Percentiles rank a stretch among this genome's conserved stretches.
These are phyloP conservation scores for Trypanosoma rangeli DNA, from an alignment of 208 protist genomes.

Conservation along the genomic window DNA sequence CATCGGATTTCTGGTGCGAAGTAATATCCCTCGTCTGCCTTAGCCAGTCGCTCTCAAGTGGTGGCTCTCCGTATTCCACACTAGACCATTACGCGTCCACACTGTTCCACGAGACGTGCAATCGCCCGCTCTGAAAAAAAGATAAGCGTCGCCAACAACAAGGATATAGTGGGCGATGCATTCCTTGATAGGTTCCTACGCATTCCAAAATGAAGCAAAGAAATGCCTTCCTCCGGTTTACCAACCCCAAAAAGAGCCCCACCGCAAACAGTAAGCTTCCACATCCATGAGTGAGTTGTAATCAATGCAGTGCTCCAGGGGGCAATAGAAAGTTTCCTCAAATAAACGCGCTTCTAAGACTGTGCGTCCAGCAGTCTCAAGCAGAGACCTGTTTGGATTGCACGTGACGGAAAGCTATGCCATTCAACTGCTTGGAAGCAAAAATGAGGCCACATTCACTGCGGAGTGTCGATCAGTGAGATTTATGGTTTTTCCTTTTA, in stretches of 20 bases:
- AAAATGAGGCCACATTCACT: constrained; percentile 10
- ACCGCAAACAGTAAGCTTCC: constrained; percentile 30
- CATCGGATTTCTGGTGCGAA: constrained; percentile 20
- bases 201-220: constrained; percentile 23
- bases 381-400: constrained; percentile 17
- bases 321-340: constrained; percentile 44
- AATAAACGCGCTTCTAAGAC: not conserved
- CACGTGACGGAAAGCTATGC: constrained; percentile 28
- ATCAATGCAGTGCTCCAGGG: constrained; percentile 55
- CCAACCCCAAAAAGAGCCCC: not conserved
- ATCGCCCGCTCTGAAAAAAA: constrained; percentile 59
- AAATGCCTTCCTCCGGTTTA: not conserved
- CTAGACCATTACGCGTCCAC: constrained; percentile 69
- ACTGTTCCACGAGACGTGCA: constrained; percentile 63
- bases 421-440: constrained; percentile 19
- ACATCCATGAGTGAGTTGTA: constrained; percentile 53
- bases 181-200: not conserved
- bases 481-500: not conserved
- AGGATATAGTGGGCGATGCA: constrained; percentile 22
- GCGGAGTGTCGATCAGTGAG: constrained; percentile 12
- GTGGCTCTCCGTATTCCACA: not conserved
- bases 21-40: constrained; percentile 23
- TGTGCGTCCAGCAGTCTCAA: constrained; percentile 14
- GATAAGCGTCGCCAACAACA: constrained; percentile 58
- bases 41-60: not conserved